Evolutionary conservation across 2,329 filamentous ascomycete species (phyloP), one percentile per base, ranked within the genome.

Genomic region (Elsinoe necatrix): DNA sequence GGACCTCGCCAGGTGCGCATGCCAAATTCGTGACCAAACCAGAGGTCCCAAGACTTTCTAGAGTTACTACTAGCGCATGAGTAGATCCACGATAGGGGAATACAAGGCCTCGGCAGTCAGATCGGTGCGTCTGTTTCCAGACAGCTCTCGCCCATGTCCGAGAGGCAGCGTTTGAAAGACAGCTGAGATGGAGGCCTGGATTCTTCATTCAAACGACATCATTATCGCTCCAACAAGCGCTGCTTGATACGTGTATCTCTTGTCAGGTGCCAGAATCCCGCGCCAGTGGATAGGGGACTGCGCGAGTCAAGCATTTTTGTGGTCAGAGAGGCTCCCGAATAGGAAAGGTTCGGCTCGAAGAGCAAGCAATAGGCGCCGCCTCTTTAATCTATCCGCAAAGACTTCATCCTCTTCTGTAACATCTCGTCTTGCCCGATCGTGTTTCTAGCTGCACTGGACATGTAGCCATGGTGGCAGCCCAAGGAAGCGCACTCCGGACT

Each of bases 331-430:
- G 20, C 41, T 25, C 45, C 45, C 20, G 34, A 50, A 50, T 20
- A 25, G 45, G 45, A 50, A 50, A 50, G 45, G 45, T 31, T 50
- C 45, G 45, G 45, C 45, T 50, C 45, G 27, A 20, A 50, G 45
- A 16, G 45, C 41, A 50, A 50, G 45, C 45, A 50, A 50, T 50
- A 50, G 34, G 45, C 45, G 14, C 25, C 45, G 45, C 45, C 25
- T 34, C 45, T 34, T 43, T 50, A 50, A 50, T 50, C 34, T 18
- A 34, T 50, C 27, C 27, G 27, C 25, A 18, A 4, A 14, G n/a
- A 50, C 45, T 34, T 50, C 45, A 50, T 16, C 45, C 45, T 50
- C 8, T 50, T 50, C n/a, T 45, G 29, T 34, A 18, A 50, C 27
- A 5, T 34, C 14, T 50, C 25, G 25, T 20, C 27, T 50, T 16